Evolutionary conservation across 1,284 basidiomycete species (phyloP).

Genomic region (Sanguinoderma infundibulare): DNA sequence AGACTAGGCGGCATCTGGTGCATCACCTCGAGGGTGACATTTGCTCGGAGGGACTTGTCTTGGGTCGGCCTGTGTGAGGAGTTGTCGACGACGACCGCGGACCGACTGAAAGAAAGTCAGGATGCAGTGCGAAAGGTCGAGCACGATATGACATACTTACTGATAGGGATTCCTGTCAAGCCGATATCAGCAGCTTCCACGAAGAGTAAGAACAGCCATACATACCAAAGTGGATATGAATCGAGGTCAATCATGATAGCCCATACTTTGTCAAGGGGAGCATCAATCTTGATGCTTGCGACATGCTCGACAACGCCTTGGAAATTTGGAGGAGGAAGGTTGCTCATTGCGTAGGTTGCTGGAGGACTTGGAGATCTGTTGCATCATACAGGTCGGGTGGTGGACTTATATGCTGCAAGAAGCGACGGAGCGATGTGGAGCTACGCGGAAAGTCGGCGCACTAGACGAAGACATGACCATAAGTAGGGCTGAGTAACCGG

Average conservation of each 20-base stretch:
- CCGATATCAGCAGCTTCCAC: background rate
- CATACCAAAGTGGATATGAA: slow-evolving; percentile 53
- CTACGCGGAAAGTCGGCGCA: no score
- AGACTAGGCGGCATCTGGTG: slow-evolving; percentile 2
- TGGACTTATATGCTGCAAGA: background rate
- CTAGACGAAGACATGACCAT: no score
- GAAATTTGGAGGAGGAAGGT: slow-evolving; percentile 4
- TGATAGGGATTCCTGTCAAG: slow-evolving; percentile 5
- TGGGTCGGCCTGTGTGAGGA: background rate
- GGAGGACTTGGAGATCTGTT: background rate
- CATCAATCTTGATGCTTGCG: slow-evolving; percentile 45
- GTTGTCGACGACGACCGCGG: slow-evolving; percentile 4
- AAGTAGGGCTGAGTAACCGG: no score
- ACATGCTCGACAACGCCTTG: slow-evolving; percentile 41
- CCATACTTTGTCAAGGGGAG: slow-evolving; percentile 52
- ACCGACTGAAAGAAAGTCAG: slow-evolving; percentile 29
- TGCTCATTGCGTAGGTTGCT: background rate
- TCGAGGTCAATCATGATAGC: slow-evolving; percentile 47
- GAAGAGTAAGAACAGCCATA: background rate
- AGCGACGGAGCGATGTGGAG: no score
- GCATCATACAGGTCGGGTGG: background rate
- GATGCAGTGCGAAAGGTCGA: background rate
- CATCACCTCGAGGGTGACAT: background rate
- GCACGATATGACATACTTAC: background rate
- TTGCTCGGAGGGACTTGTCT: slow-evolving; percentile 1